A percentile compares a stretch with the other conserved stretches of the same genome.
Conservation (phyloP, 2,329 filamentous ascomycete genomes). For the Cephalotrichum gorgonifer region DNA sequence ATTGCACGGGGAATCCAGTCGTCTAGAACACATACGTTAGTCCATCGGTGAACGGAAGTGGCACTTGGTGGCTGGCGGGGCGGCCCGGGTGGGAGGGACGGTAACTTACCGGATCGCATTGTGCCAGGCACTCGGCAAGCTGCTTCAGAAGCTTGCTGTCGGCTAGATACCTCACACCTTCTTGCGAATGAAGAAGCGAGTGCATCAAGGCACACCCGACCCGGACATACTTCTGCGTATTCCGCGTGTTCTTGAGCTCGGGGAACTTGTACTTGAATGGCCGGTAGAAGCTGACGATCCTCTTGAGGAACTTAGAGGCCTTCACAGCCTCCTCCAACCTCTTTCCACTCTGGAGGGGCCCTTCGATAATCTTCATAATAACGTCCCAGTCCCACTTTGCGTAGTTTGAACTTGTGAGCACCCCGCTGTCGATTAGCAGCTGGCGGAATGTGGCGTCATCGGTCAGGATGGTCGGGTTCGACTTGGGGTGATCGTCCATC, state of each 20-base stretch:
- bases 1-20: constrained; percentile 66
- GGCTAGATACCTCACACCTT: constrained; percentile 74
- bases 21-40: constrained; percentile 32
- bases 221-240: constrained; percentile 86
- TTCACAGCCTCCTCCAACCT: constrained; percentile 89
- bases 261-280: constrained; percentile 97
- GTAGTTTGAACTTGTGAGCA: constrained; percentile 82
- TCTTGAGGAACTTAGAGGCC: constrained; percentile 91
- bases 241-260: constrained; percentile 79
- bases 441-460: constrained; percentile 56
- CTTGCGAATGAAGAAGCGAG: constrained; percentile 72
- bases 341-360: constrained; percentile 82
- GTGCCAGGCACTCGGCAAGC: constrained; percentile 89
- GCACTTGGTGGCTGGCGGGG: too few species aligned
- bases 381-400: constrained; percentile 97
- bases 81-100: not conserved
- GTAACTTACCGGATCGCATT: constrained; percentile 70
- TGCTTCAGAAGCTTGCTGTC: constrained; percentile 92
- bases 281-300: constrained; percentile 87
- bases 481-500: constrained; percentile 46
- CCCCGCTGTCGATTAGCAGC: constrained; percentile 65
- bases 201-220: constrained; percentile 84
- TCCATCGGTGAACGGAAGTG: not conserved
- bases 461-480: constrained; percentile 32
- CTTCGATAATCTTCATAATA: constrained; percentile 83